phyloP scores from a whole-genome alignment of 495 filamentous ascomycete genomes.

The Xanthoparmelia taractica region DNA sequence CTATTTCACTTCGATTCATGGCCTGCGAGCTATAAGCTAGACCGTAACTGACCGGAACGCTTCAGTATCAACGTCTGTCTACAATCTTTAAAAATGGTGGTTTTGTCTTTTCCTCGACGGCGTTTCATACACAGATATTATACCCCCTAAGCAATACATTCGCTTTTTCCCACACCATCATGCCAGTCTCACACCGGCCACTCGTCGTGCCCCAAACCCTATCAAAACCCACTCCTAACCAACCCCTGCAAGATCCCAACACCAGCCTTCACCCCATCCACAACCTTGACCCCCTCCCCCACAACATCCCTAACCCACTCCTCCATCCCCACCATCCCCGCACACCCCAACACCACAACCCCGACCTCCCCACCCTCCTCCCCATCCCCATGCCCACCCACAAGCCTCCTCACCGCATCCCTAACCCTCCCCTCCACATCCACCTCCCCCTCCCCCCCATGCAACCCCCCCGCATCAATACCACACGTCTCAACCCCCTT shows the following conservation, averaged over 20 bases:
- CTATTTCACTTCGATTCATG: not conserved
- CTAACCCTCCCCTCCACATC: conserved; percentile 52
- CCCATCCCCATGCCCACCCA: no score
- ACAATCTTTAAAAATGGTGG: not conserved
- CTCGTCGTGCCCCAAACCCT: no score
- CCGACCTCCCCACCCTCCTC: conserved; percentile 35
- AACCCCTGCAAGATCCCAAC: conserved; percentile 49
- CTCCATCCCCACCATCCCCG: conserved; percentile 88
- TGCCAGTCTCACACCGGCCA: no score
- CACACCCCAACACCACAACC: conserved; percentile 61
- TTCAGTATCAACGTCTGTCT: not conserved
- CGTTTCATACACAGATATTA: not conserved
- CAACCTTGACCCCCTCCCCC: conserved; percentile 52
- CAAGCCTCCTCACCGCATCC: conserved; percentile 57
- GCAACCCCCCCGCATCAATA: conserved; percentile 71
- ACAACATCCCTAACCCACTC: conserved; percentile 67
- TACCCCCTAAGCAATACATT: not conserved
- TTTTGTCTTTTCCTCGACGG: not conserved
- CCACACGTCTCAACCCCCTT: conserved; percentile 80
- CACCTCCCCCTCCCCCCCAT: conserved; percentile 55
- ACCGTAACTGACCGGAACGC: not conserved
- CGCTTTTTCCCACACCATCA: no score
- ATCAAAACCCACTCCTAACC: conserved; percentile 18
- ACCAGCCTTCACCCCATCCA: conserved; percentile 80
- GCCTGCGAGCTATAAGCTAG: not conserved